These are phyloP conservation scores for Aspergillus puulaauensis DNA, from an alignment of 2,329 filamentous ascomycete species.

Conservation along the genomic window DNA sequence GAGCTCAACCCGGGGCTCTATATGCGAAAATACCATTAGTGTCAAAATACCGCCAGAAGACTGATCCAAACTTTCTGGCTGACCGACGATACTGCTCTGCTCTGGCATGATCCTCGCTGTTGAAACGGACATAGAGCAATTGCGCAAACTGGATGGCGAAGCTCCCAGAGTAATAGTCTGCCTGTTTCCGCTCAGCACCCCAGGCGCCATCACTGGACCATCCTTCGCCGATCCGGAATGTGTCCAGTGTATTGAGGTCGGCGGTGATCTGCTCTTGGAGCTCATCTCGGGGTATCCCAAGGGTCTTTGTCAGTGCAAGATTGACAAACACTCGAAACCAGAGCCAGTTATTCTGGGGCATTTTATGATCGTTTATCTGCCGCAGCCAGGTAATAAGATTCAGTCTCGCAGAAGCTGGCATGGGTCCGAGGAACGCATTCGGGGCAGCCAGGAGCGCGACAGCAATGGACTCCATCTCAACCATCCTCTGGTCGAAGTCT, in stretches of 20 bases:
- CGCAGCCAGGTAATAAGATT: constrained; percentile 46
- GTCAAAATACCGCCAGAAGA: constrained; percentile 53
- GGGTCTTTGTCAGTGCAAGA: constrained; percentile 45
- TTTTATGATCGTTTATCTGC: constrained; percentile 45
- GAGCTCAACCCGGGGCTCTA: background rate
- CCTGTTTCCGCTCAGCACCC: constrained; percentile 37
- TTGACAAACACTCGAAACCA: constrained; percentile 56
- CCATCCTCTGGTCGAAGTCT: constrained; percentile 54
- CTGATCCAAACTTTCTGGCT: constrained; percentile 43
- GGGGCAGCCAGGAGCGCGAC: constrained; percentile 50
- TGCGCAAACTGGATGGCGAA: constrained; percentile 56
- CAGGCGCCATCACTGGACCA: constrained; percentile 52
- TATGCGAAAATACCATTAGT: constrained; percentile 34
- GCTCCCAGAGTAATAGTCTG: constrained; percentile 56
- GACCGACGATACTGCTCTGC: constrained; percentile 38
- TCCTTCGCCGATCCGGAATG: constrained; percentile 46
- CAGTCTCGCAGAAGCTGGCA: background rate
- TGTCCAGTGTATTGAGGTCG: constrained; percentile 47
- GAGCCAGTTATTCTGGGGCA: constrained; percentile 53
- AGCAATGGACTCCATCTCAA: constrained; percentile 54
- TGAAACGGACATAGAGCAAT: constrained; percentile 48
- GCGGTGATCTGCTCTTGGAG: constrained; percentile 39
- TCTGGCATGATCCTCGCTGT: constrained; percentile 41
- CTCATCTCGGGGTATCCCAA: constrained; percentile 36
- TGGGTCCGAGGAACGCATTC: constrained; percentile 29